Base-by-base conservation (phyloP, 2,329 filamentous ascomycete species). In the Zymoseptoria crescenta region DNA sequence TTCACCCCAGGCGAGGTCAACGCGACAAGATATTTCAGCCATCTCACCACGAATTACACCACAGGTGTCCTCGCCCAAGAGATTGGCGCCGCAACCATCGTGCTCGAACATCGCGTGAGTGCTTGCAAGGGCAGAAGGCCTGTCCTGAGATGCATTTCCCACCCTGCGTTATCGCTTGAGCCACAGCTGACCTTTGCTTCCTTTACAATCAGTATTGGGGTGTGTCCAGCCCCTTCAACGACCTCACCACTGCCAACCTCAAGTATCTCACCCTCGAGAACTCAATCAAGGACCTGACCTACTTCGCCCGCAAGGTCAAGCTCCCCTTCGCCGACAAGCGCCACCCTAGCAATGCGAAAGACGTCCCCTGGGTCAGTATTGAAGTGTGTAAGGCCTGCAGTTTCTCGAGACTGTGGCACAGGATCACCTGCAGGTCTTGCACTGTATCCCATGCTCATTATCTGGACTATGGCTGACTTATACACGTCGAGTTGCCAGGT, bases 231-330 rank as follows among this genome's bases (percentile, higher is more conserved):
- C 82, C 83, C 0, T 84, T 77, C 63, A 64, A 72, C 8, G 68
- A 77, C 13, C 73, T 83, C 45, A 80, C 78, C 0, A 79, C 81
- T 1, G 75, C 80, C 62, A 83, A 79, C 48, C 69, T 86, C 58
- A 77, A 80, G 63, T 78, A 80, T 52, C 72, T 85, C 55, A 84
- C 77, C 0, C 71, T 85, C 13, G 72, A 79, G 19, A 80, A 85
- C 64, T 72, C 80, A 0, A 77, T 85, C 59, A 71, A 75, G 8
- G 83, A 85, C 65, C 74, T 83, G 28, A 77, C 76, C 7, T 70
- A 81, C 68, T 81, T 86, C 63, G 82, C 83, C 2, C 76, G 78
- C 56, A 80, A 74, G 20, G 79, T 78, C 7, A 65, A 77, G 45
- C 74, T 85, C 7, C 80, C 81, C 0, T 85, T 85, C 63, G 81